phyloP scores from a whole-genome alignment of 1,284 basidiomycete genomes.

The Schizophyllum amplum region DNA sequence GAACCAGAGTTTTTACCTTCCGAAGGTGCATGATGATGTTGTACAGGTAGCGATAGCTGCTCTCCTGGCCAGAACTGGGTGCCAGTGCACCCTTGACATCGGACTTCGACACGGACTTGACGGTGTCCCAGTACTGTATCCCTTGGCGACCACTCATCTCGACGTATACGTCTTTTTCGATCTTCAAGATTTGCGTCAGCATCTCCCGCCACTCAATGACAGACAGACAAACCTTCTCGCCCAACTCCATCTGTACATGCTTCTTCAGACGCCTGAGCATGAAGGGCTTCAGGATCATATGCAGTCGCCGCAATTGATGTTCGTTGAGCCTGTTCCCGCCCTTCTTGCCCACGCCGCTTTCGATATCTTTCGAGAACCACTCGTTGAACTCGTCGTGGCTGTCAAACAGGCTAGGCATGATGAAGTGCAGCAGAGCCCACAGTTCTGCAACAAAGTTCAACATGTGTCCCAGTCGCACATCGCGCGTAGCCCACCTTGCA shows the following conservation, averaged over 20 bases:
- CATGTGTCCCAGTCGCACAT: background rate
- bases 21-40: slow-evolving; percentile 99
- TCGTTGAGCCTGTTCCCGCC: slow-evolving; percentile 83
- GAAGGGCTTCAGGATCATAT: slow-evolving; percentile 99
- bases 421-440: slow-evolving; percentile 99
- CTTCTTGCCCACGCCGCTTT: slow-evolving; percentile 90
- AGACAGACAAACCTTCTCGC: slow-evolving; percentile 75
- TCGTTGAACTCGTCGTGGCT: slow-evolving; percentile 99
- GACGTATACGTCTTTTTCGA: slow-evolving; percentile 94
- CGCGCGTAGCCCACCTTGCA: slow-evolving; percentile 71
- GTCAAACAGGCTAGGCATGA: slow-evolving; percentile 99
- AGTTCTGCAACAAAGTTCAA: slow-evolving; percentile 54
- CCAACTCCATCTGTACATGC: slow-evolving; percentile 99
- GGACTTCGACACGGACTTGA: background rate
- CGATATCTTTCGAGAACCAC: slow-evolving; percentile 99
- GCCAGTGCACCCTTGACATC: background rate
- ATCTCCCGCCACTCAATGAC: too few relatives aligned
- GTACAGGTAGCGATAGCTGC: slow-evolving; percentile 51
- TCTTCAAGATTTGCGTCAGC: slow-evolving; percentile 39
- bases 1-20: slow-evolving; percentile 48
- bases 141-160: slow-evolving; percentile 93
- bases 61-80: background rate
- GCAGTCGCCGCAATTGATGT: slow-evolving; percentile 89
- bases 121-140: slow-evolving; percentile 56
- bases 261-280: slow-evolving; percentile 98